These are phyloP conservation scores for Cyclospora cayetanensis DNA, from an alignment of 169 alveolate genomes.

Conservation along the genomic window DNA sequence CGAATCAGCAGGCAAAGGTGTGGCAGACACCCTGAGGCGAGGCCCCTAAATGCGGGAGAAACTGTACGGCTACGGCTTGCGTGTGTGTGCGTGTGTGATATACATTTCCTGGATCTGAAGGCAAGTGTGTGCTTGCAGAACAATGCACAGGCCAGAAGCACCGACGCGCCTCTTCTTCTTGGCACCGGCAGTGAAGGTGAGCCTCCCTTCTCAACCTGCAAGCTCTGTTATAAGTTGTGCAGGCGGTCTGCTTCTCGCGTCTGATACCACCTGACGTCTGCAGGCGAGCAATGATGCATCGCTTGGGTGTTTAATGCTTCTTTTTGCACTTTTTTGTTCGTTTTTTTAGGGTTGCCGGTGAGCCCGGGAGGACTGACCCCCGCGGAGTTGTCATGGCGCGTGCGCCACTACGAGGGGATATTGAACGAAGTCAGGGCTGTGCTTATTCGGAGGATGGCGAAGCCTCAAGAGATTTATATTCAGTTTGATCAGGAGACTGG, in stretches of 20 bases:
- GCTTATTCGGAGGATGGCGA: constrained; percentile 94
- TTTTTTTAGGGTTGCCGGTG: not conserved
- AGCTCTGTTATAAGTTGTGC: too few species aligned
- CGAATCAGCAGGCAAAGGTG: constrained; percentile 28
- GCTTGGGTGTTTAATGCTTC: not conserved
- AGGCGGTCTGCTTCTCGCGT: too few species aligned
- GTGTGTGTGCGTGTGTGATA: too few species aligned
- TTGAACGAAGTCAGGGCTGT: constrained; percentile 84
- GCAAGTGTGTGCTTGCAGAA: too few species aligned
- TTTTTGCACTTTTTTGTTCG: not conserved
- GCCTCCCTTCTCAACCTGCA: too few species aligned
- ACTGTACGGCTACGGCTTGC: too few species aligned
- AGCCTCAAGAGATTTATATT: constrained; percentile 93
- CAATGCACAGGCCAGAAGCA: too few species aligned
- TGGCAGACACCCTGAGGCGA: not conserved
- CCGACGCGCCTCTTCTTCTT: too few species aligned
- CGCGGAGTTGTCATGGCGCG: constrained; percentile 59
- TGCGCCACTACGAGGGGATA: constrained; percentile 23
- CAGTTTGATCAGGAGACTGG: constrained; percentile 92
- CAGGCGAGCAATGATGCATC: too few species aligned
- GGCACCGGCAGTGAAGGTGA: too few species aligned
- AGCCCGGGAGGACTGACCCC: not conserved
- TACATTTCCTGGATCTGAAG: too few species aligned
- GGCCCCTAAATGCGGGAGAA: not conserved
- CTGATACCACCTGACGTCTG: too few species aligned